Base-by-base conservation (phyloP, 2,329 filamentous ascomycete species). In the Chalaropsis thielavioides region DNA sequence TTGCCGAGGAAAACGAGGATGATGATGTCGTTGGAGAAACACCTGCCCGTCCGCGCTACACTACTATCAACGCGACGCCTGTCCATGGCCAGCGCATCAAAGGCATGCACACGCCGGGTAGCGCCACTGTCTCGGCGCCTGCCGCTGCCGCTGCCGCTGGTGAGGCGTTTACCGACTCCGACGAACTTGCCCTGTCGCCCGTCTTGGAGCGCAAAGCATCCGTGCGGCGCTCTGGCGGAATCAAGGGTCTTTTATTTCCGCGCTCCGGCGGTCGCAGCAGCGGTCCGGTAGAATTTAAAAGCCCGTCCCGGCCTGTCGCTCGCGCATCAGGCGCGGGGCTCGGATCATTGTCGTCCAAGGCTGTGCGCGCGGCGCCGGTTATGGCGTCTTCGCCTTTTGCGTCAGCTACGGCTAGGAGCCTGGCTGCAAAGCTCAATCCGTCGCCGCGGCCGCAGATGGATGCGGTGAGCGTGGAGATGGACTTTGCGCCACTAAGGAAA, bases 341-440 rank as follows among this genome's bases (percentile, higher is more conserved):
- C 31, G 31, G 31, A 31, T 2, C 31, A 6, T 6, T 31, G 31
- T 31, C 31, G 31, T 31, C 31, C 46, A 49, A 11, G 46, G 19
- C 46, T 49, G 11, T 3, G 46, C 46, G 46, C 19, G 22, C 46
- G 24, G 62, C 61, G 19, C 60, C 46, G 6, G 61, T 61, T 8
- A 46, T 59, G 41, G 41, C 62, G 6, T 66, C 64, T 27, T 65
- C 62, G 15, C 65, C 65, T 27, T 66, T 66, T 64, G 65, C 65
- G 7, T 66, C 65, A 38, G 65, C 65, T 7, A 46, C 51, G 24
- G 66, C 63, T 22, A 60, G 66, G 19, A 65, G 44, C 49, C 31
- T 67, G 49, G 63, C 66, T 22, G 54, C 35, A n/a, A 64, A 64
- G 51, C 49, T 67, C 10, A 61, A 58, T 22, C 24, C 43, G 13